A percentile compares a stretch with the other conserved stretches of the same genome.
Conservation (phyloP, 2,329 filamentous ascomycete species). For the Emmonsia crescens region DNA sequence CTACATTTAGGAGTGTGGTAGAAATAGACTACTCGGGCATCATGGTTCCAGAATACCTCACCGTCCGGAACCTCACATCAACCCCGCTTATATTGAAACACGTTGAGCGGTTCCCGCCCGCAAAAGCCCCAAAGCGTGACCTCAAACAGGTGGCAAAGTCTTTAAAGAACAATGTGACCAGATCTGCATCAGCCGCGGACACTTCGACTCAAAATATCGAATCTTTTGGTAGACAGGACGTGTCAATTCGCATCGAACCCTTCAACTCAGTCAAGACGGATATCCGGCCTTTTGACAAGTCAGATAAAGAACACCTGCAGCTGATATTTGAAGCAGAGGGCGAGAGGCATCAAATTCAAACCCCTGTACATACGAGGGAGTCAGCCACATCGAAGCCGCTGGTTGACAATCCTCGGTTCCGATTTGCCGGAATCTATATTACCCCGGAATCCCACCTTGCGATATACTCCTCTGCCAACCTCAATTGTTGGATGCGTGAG, state of each 20-base stretch:
- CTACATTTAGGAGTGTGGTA: not conserved
- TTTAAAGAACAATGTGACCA: constrained; percentile 31
- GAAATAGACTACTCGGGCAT: not conserved
- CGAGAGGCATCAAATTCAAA: constrained; percentile 61
- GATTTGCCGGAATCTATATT: constrained; percentile 58
- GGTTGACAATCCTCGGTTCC: constrained; percentile 40
- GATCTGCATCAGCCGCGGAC: constrained; percentile 35
- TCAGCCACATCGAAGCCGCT: constrained; percentile 52
- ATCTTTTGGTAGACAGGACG: constrained; percentile 50
- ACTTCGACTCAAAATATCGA: constrained; percentile 42
- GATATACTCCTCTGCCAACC: constrained; percentile 60
- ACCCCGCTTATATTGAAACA: constrained; percentile 60
- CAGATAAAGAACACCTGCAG: constrained; percentile 55
- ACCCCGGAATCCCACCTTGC: constrained; percentile 43
- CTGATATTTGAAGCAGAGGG: constrained; percentile 57
- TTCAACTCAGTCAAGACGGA: constrained; percentile 57
- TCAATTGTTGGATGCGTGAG: constrained; percentile 69
- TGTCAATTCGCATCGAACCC: constrained; percentile 53
- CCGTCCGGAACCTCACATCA: constrained; percentile 71
- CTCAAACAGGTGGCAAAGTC: constrained; percentile 37
- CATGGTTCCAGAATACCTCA: constrained; percentile 36
- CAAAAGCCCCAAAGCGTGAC: constrained; percentile 29
- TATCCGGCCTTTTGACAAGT: constrained; percentile 48
- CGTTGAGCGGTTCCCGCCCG: constrained; percentile 61
- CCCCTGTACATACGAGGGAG: constrained; percentile 50